phyloP scores from a whole-genome alignment of 176 grass and related monocot genomes.

The bread wheat (Triticum aestivum) region DNA sequence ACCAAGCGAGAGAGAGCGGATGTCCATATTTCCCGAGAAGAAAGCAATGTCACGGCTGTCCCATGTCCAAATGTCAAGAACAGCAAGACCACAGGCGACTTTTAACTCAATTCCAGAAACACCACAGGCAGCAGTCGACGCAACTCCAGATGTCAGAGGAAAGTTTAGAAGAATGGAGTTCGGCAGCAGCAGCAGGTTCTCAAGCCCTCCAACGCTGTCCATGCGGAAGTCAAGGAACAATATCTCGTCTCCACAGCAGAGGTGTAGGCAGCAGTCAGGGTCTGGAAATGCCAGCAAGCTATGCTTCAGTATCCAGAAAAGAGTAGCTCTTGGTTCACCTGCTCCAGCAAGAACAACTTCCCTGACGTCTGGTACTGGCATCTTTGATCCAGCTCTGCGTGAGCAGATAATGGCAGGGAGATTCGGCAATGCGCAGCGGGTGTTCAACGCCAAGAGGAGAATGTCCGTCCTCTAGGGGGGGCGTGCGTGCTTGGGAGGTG shows the following conservation, averaged over 20 bases:
- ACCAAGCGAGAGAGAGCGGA: slow-evolving; percentile 36
- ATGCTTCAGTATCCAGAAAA: slow-evolving; percentile 64
- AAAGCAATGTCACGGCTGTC: slow-evolving; percentile 45
- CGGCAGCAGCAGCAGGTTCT: slow-evolving; percentile 54
- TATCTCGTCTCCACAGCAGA: slow-evolving; percentile 25
- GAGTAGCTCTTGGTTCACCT: slow-evolving; percentile 41
- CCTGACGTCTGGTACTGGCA: slow-evolving; percentile 37
- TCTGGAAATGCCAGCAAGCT: slow-evolving; percentile 45
- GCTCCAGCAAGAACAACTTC: not conserved
- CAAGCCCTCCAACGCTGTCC: slow-evolving; percentile 54
- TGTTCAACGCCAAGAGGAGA: slow-evolving; percentile 55
- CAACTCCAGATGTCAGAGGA: slow-evolving; percentile 50
- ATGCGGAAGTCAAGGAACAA: slow-evolving; percentile 55
- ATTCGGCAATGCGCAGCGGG: slow-evolving; percentile 32
- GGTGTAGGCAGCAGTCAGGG: slow-evolving; percentile 25
- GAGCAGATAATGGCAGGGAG: slow-evolving; percentile 36
- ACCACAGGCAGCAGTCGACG: not conserved
- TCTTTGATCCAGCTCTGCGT: slow-evolving; percentile 32
- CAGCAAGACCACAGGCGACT: slow-evolving; percentile 36
- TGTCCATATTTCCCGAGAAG: slow-evolving; percentile 33
- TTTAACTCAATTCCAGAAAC: slow-evolving; percentile 46
- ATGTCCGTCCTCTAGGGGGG: slow-evolving; percentile 53
- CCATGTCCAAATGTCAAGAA: slow-evolving; percentile 33
- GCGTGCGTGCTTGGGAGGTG: not conserved
- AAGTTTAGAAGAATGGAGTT: slow-evolving; percentile 35